Evolutionary conservation across 225 moss, liverwort and hornwort genomes (phyloP), one percentile per base, ranked within the genome.

Genomic region (Anthoceros angustus): DNA sequence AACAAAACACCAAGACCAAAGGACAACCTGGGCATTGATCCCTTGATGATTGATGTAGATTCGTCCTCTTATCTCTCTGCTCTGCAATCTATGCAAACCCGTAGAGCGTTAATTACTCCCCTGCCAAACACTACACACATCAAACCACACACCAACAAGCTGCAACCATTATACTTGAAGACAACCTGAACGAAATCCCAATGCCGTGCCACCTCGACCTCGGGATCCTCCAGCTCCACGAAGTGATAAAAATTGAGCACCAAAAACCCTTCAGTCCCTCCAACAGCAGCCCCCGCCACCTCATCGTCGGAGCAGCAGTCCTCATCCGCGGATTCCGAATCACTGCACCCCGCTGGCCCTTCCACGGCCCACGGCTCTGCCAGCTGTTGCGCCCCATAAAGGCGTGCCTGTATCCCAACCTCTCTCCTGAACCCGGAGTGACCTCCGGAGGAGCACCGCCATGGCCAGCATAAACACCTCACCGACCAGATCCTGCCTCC

Each of bases 1-100:
- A 18, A 32, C 25, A 66, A 38, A 32, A 26, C 39, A 15, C 15
- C 16, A 42, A 62, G n/a, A n/a, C n/a, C n/a, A n/a, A n/a, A n/a
- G n/a, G n/a, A n/a, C 39, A 43, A 91, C 95, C 87, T 98, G 98
- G 43, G 98, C 98, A 78, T 89, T 98, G 66, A 98, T 89, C 75
- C 92, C 98, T 83, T 98, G 98, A 68, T 86, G 80, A 65, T 82
- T 98, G 64, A 98, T 87, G 48, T 98, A 98, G 61, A 89, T 92
- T 73, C 98, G 87, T 61, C 98, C 92, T 63, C 87, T 82, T 63
- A 98, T 79, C 69, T 92, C 83, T 43, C 72, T 79, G 68, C 81
- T 82, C 98, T 98, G 92, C 84, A 85, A 74, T 77, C 82, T 85
- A 82, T 72, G n/a, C n/a, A n/a, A n/a, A n/a, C n/a, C n/a, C n/a